Conservation (phyloP, 495 filamentous ascomycete genomes). For the Emericellopsis terricola region DNA sequence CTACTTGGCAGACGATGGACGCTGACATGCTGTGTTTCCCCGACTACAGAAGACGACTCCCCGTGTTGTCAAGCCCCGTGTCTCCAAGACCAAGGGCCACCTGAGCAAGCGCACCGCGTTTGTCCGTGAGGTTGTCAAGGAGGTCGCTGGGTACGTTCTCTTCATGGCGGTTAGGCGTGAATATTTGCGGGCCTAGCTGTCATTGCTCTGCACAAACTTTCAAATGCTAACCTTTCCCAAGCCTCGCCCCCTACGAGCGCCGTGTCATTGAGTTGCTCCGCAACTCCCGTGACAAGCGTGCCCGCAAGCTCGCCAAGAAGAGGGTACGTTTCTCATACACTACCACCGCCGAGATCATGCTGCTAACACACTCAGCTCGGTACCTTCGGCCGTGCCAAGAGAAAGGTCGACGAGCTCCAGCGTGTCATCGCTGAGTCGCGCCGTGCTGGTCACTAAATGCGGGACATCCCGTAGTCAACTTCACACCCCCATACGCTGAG, state of each 20-base stretch:
- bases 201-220: too few relatives aligned
- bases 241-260: constrained; percentile 92
- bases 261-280: constrained; percentile 96
- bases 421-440: constrained; percentile 93
- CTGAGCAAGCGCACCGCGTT: constrained; percentile 85
- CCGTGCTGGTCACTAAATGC: constrained; percentile 62
- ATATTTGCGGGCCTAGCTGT: too few relatives aligned
- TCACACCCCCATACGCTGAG: too few relatives aligned
- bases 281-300: constrained; percentile 98
- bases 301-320: constrained; percentile 98
- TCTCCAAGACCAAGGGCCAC: constrained; percentile 80
- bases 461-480: too few relatives aligned
- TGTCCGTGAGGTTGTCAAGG: constrained; percentile 81
- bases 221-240: constrained; percentile 14
- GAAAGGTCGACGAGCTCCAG: constrained; percentile 96
- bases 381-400: constrained; percentile 93
- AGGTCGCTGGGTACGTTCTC: constrained; percentile 63
- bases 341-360: neutral
- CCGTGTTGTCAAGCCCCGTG: constrained; percentile 65
- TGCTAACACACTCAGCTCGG: constrained; percentile 43
- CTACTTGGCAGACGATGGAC: constrained; percentile 16
- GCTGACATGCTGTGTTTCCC: constrained; percentile 19
- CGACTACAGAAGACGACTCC: constrained; percentile 71
- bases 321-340: constrained; percentile 39
- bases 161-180: neutral